Conservation (phyloP, 176 grass and related monocot genomes). For the Hsuehochloa calcarea region DNA sequence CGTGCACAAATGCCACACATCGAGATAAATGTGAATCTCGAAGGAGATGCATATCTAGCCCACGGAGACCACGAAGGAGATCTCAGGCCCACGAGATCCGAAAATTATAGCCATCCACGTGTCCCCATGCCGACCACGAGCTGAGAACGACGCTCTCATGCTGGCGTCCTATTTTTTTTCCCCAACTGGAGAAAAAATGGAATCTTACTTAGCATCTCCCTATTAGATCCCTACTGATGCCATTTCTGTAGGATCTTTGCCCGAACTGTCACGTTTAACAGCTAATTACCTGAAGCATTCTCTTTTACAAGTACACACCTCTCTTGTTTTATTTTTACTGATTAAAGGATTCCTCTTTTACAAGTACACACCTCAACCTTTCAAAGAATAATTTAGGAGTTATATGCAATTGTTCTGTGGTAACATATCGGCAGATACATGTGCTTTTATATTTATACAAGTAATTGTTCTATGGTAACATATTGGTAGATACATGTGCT, state of each 20-base stretch:
- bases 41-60: not conserved
- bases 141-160: not conserved
- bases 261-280: not conserved
- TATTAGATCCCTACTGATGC: constrained; percentile 30
- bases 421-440: too few relatives aligned
- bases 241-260: not conserved
- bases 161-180: not conserved
- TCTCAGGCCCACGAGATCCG: constrained; percentile 3
- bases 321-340: too few relatives aligned
- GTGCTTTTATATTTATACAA: too few relatives aligned
- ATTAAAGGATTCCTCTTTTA: not conserved
- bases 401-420: not conserved
- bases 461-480: too few relatives aligned
- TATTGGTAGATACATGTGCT: not conserved
- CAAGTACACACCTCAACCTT: not conserved
- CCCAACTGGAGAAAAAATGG: not conserved
- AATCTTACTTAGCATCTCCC: constrained; percentile 42
- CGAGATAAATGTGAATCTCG: not conserved
- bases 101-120: not conserved
- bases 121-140: constrained; percentile 26
- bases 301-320: not conserved
- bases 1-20: not conserved
- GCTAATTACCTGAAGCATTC: not conserved
- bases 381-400: not conserved
- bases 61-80: not conserved